phyloP scores from a whole-genome alignment of 2,329 filamentous ascomycete genomes.

The Graphiopsis chlorocephala region DNA sequence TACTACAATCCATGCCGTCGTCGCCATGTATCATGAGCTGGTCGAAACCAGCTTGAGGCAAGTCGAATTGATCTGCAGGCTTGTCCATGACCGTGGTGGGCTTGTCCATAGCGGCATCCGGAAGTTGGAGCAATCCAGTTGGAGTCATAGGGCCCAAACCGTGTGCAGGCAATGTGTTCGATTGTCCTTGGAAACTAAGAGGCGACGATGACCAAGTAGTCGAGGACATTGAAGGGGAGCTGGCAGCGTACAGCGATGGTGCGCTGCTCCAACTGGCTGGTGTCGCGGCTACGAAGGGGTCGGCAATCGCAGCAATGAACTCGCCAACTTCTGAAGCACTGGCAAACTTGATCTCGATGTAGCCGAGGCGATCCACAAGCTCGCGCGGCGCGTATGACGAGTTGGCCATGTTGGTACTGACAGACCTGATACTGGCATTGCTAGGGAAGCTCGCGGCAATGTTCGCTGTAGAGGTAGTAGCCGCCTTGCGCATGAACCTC shows the following conservation, averaged over 20 bases:
- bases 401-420: slow-evolving; percentile 11
- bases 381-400: slow-evolving; percentile 11
- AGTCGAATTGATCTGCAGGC: slow-evolving; percentile 1
- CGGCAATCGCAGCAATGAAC: slow-evolving; percentile 4
- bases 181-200: slow-evolving; percentile 6
- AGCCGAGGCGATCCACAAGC: slow-evolving; percentile 6
- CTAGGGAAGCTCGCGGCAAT: background rate
- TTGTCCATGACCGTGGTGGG: slow-evolving; percentile 1
- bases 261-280: slow-evolving; percentile 11
- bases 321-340: background rate
- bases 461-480: background rate
- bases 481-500: slow-evolving; percentile 11
- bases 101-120: slow-evolving; percentile 12
- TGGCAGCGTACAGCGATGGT: slow-evolving; percentile 9
- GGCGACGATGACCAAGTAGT: slow-evolving; percentile 8
- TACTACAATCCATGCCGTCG: slow-evolving; percentile 6
- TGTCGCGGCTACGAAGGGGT: slow-evolving; percentile 12
- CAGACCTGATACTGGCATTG: slow-evolving; percentile 12
- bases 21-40: slow-evolving; percentile 2
- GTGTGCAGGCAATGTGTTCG: background rate
- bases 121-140: slow-evolving; percentile 6
- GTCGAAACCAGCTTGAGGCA: slow-evolving; percentile 2
- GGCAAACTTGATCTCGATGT: slow-evolving; percentile 15
- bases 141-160: slow-evolving; percentile 11
- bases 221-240: slow-evolving; percentile 7